Percentiles rank a stretch among this genome's conserved stretches.
These are phyloP conservation scores for Amauroascus niger DNA, from an alignment of 2,329 filamentous ascomycete species.

Conservation along the genomic window DNA sequence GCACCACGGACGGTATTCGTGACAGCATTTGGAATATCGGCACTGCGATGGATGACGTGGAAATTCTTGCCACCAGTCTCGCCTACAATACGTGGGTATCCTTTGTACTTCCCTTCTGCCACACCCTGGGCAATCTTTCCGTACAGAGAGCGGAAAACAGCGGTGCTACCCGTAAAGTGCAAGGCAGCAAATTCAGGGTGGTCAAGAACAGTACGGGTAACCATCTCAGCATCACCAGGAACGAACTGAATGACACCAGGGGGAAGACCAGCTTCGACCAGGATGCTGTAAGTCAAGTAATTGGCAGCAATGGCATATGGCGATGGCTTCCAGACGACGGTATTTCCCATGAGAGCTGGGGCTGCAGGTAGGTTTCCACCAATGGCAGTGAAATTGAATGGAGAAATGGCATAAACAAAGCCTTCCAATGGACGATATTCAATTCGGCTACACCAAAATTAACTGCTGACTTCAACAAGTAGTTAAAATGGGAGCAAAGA, in stretches of 20 bases:
- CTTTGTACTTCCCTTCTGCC: slow-evolving; percentile 68
- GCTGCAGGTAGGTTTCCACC: slow-evolving; percentile 75
- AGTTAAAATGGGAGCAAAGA: background rate
- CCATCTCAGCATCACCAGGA: slow-evolving; percentile 73
- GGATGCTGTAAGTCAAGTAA: slow-evolving; percentile 81
- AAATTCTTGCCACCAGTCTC: slow-evolving; percentile 94
- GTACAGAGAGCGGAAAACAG: slow-evolving; percentile 81
- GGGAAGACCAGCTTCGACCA: slow-evolving; percentile 83
- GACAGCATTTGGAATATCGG: slow-evolving; percentile 68
- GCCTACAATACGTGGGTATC: slow-evolving; percentile 80
- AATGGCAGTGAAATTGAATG: slow-evolving; percentile 97
- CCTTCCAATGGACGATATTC: slow-evolving; percentile 87
- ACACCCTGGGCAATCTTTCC: slow-evolving; percentile 75
- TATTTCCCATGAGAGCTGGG: slow-evolving; percentile 83
- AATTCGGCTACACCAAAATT: slow-evolving; percentile 45
- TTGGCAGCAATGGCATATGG: slow-evolving; percentile 81
- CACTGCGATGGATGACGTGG: slow-evolving; percentile 68
- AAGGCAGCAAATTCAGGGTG: slow-evolving; percentile 80
- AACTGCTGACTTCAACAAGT: slow-evolving; percentile 9
- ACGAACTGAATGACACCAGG: slow-evolving; percentile 88
- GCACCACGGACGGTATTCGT: slow-evolving; percentile 76
- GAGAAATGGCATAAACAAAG: slow-evolving; percentile 87
- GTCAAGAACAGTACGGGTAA: slow-evolving; percentile 66
- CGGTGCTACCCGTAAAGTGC: slow-evolving; percentile 89
- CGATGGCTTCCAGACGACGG: slow-evolving; percentile 95